Base-by-base conservation (phyloP, 2,329 filamentous ascomycete genomes). In the Fusarium oligoseptatum region DNA sequence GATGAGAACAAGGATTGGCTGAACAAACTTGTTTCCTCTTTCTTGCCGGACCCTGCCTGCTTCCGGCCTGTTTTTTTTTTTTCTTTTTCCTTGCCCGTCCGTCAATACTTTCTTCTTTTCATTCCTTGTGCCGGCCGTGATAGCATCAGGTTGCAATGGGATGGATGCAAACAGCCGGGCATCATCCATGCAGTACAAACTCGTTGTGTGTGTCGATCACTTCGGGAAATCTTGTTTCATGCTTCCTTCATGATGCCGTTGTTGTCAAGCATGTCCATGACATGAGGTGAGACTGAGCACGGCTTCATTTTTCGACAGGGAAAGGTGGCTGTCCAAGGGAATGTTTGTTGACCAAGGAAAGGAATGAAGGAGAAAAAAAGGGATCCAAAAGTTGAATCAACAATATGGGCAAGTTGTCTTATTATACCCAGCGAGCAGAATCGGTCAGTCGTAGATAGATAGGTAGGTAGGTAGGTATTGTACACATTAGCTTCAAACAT, bases 401-500 rank as follows among this genome's bases (percentile, higher is more conserved):
- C 48, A 32, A 65, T 43, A 36, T 37, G 27, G 63, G 63, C 24
- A 8, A 12, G 10, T 7, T 55, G 20, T 45, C 66, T 73, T 75
- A 65, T 73, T 67, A 70, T 43, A 68, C 66, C 73, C 62, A 24
- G 37, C 15, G 48, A 58, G 10, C 17, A 52, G 48, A 52, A 36
- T 57, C 48, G 22, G 22, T 48, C 45, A 50, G 45, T 50, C 45
- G 43, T 48, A 24, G 43, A 48, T 48, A 43, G 41, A 22, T 32
- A 56, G 27, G 8, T 32, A 56, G 27, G 8, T 24, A 58, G 55
- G 58, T 69, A 67, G 60, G 39, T 64, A 74, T 74, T 64, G 72
- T 78, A 83, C 76, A 80, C 64, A 66, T 56, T 65, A 57, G 64
- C 52, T 66, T 78, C 64, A 79, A 36, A 68, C 58, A 56, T 70